Conservation (phyloP, 1,139 yeast species). For the Yamadazyma epiphylla region DNA sequence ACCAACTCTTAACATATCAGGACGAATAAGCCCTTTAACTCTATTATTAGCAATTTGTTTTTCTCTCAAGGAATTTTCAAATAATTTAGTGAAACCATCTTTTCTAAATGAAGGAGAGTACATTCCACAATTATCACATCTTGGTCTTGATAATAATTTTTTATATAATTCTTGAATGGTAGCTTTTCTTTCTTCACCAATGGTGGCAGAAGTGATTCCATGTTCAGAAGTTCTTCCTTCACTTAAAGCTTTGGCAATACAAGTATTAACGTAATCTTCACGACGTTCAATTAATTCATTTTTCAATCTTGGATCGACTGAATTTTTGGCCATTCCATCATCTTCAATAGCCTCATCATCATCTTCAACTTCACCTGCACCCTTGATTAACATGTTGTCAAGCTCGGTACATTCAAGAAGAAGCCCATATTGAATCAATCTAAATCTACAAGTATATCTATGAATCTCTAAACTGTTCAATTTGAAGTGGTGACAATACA, state of each 20-base stretch:
- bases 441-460: conserved; percentile 71
- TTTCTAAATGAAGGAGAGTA: conserved; percentile 90
- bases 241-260: conserved; percentile 71
- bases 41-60: conserved; percentile 79
- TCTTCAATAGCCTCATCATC: conserved; percentile 29
- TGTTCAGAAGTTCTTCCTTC: conserved; percentile 66
- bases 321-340: conserved; percentile 25
- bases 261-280: conserved; percentile 62
- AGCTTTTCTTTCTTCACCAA: conserved; percentile 80
- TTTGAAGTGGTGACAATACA: conserved; percentile 85
- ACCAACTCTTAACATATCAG: conserved; percentile 54
- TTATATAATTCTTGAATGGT: conserved; percentile 75
- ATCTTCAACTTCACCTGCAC: conserved; percentile 30
- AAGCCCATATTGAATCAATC: conserved; percentile 83
- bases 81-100: conserved; percentile 90
- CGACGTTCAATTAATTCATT: conserved; percentile 55
- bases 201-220: conserved; percentile 80
- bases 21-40: conserved; percentile 73
- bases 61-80: conserved; percentile 80
- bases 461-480: conserved; percentile 68
- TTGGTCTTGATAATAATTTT: conserved; percentile 68
- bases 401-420: conserved; percentile 72
- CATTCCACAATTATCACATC: conserved; percentile 96
- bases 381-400: conserved; percentile 52
- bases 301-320: conserved; percentile 36